A percentile compares a stretch with the other conserved stretches of the same genome.
These are phyloP conservation scores for Sequoia sempervirens DNA, from an alignment of 75 land plant species.

Conservation along the genomic window DNA sequence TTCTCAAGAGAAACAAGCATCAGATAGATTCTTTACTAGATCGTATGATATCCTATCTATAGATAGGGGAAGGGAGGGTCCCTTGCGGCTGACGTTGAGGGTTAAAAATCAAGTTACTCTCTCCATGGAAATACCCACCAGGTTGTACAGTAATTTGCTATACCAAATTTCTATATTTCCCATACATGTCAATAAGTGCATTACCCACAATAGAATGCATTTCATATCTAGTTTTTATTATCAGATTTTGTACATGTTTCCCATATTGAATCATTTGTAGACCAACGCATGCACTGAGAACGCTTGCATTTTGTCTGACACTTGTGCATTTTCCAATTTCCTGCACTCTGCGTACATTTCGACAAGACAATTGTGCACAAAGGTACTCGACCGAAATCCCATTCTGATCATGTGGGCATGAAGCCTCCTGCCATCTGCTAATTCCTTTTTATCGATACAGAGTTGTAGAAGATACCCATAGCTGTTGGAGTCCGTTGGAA, in stretches of 20 bases:
- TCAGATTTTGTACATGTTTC: conserved; percentile 33
- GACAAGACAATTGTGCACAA: conserved; percentile 6
- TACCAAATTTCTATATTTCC: conserved; percentile 15
- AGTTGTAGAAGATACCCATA: conserved; percentile 7
- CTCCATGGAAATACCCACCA: no score
- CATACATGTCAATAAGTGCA: conserved; percentile 39
- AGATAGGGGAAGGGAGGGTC: no score
- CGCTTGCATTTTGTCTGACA: conserved; percentile 33
- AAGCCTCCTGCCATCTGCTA: not conserved
- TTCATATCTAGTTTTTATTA: conserved; percentile 25
- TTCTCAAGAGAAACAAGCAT: no score
- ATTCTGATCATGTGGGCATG: not conserved
- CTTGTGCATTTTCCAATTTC: conserved; percentile 24
- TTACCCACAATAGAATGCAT: conserved; percentile 26
- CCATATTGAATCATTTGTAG: conserved; percentile 23
- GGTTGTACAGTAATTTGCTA: no score
- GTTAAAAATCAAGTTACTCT: no score
- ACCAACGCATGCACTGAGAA: conserved; percentile 34
- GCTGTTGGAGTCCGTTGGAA: not conserved
- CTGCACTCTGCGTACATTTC: conserved; percentile 27
- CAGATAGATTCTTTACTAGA: no score
- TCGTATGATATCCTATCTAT: no score
- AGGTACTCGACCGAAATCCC: not conserved
- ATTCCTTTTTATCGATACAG: not conserved
- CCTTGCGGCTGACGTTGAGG: no score